Conservation (phyloP, 2,329 filamentous ascomycete genomes). For the Colletotrichum sp. region DNA sequence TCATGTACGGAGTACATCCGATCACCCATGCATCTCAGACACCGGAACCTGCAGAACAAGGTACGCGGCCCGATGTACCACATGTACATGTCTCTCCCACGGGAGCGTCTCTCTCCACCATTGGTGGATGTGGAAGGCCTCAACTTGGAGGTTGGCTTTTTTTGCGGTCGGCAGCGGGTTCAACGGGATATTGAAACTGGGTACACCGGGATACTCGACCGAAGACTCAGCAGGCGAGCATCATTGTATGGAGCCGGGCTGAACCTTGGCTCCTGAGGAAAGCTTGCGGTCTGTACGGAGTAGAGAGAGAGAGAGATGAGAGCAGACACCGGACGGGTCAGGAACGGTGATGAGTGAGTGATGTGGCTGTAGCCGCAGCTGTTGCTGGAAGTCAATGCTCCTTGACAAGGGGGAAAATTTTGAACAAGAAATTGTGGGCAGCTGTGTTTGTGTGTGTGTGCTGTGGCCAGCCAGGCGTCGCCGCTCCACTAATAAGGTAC, state of each 20-base stretch:
- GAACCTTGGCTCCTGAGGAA: slow-evolving; percentile 1
- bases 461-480: slow-evolving; percentile 1
- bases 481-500: slow-evolving; percentile 8
- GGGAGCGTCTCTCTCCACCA: not conserved
- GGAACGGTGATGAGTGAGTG: not conserved
- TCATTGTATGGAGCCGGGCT: slow-evolving; percentile 5
- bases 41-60: slow-evolving; percentile 10
- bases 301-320: not conserved
- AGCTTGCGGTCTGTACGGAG: not conserved
- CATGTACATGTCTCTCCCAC: not conserved
- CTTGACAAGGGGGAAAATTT: slow-evolving; percentile 6
- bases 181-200: slow-evolving; percentile 10
- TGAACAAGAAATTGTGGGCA: slow-evolving; percentile 10
- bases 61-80: not conserved
- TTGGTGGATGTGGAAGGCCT: not conserved
- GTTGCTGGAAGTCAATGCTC: not conserved
- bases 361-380: not conserved
- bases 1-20: slow-evolving; percentile 15
- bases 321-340: not conserved
- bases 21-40: slow-evolving; percentile 14
- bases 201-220: not conserved
- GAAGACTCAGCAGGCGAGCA: not conserved
- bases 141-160: not conserved
- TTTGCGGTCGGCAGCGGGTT: not conserved
- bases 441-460: not conserved